Evolutionary conservation across 2,329 filamentous ascomycete species (phyloP).

Genomic region (Fusarium sp.): DNA sequence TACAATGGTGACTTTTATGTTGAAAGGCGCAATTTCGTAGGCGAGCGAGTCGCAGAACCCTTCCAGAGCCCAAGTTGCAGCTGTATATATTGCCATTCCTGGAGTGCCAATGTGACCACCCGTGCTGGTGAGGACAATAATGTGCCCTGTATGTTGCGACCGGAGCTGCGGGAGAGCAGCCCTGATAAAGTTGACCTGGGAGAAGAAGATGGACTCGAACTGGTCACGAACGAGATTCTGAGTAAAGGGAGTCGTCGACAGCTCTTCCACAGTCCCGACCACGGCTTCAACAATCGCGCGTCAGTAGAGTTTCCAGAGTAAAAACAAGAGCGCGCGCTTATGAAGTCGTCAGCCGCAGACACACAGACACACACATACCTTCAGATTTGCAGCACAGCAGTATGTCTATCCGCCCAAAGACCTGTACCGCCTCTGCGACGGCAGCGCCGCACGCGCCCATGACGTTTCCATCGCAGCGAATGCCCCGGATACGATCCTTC

Average conservation of each 20-base stretch:
- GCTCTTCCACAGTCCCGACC: conserved; percentile 89
- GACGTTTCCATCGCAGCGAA: conserved; percentile 67
- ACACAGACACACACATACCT: conserved; percentile 58
- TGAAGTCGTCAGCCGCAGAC: not conserved
- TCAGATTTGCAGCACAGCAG: conserved; percentile 89
- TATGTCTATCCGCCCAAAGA: conserved; percentile 89
- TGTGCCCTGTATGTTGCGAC: conserved; percentile 81
- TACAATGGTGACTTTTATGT: conserved; percentile 93
- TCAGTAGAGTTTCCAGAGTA: conserved; percentile 18
- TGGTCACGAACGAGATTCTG: conserved; percentile 85
- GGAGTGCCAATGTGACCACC: conserved; percentile 93
- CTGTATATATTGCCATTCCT: conserved; percentile 87
- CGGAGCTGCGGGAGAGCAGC: conserved; percentile 82
- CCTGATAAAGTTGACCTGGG: conserved; percentile 95
- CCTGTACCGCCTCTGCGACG: conserved; percentile 82
- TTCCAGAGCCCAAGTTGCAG: conserved; percentile 92
- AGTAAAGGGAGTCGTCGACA: conserved; percentile 75
- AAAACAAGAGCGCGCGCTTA: not conserved
- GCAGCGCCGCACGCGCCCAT: conserved; percentile 81
- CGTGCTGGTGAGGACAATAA: conserved; percentile 87
- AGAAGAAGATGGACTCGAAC: conserved; percentile 95
- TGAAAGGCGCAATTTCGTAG: conserved; percentile 96
- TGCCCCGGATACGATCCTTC: conserved; percentile 76
- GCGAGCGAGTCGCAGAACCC: conserved; percentile 95
- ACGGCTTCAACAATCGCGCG: conserved; percentile 64